Percentiles rank a stretch among this genome's conserved stretches.
phyloP scores from a whole-genome alignment of 306 rosid genomes.

The Cucumis melo region DNA sequence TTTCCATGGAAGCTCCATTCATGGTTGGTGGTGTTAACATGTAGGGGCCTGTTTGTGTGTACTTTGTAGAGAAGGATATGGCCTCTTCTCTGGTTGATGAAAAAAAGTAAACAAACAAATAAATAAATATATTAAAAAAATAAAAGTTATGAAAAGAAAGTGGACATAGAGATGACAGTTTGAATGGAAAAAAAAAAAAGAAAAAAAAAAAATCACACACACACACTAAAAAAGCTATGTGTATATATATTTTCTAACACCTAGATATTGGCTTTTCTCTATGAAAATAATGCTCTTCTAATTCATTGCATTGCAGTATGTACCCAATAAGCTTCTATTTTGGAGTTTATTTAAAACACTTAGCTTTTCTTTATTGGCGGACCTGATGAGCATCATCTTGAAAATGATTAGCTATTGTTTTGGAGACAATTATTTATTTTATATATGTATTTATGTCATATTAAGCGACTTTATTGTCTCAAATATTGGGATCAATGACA shows the following conservation, averaged over 20 bases:
- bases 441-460: background rate
- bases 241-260: background rate
- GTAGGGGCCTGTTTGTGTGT: conserved; percentile 18
- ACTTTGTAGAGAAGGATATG: background rate
- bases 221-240: background rate
- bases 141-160: background rate
- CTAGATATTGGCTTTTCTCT: background rate
- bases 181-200: conserved; percentile 15
- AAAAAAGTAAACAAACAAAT: background rate
- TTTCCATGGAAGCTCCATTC: background rate
- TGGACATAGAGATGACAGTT: conserved; percentile 15
- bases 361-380: background rate
- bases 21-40: background rate
- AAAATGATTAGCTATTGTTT: background rate
- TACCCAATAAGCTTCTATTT: conserved; percentile 5
- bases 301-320: background rate
- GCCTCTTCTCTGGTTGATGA: background rate
- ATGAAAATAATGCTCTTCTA: background rate
- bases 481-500: conserved; percentile 4
- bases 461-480: conserved; percentile 2
- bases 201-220: no score
- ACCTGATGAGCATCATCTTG: background rate
- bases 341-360: background rate
- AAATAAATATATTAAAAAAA: background rate
- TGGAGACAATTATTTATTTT: no score